Evolutionary conservation across 2,329 filamentous ascomycete genomes (phyloP), one percentile per base, ranked within the genome.

Genomic region (Didymella sp.): DNA sequence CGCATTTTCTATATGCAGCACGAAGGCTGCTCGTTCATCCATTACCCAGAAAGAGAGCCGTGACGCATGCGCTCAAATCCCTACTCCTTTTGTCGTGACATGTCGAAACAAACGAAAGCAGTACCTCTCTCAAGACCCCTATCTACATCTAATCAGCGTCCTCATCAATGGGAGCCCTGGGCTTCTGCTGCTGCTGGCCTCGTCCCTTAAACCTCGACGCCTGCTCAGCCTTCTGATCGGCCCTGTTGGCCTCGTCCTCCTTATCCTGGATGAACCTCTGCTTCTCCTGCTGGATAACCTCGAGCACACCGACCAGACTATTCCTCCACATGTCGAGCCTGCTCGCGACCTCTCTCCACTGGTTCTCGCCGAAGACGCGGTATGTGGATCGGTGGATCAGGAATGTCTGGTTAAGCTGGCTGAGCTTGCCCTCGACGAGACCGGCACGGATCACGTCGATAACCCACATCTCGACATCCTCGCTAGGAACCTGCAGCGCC

Each of bases 401-500:
- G 84, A 99, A 98, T 62, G 94, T 90, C 76, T 91, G 87, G 76
- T 92, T 92, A 76, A 94, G 85, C 81, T 99, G 95, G 57, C 90
- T 95, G 67, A 99, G 87, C 81, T 96, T 96, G 75, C 95, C 95
- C 82, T 99, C 95, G 49, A 99, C 91, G 33, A 99, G 87, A 30
- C 93, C 92, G 44, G 93, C 92, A 67, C 95, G 91, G 79, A 99
- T 97, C 67, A 96, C 93, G 77, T 99, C 95, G 72, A 99, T 99
- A 66, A 96, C 92, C 95, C 95, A 99, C 85, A 94, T 90, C 84
- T 99, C 95, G 38, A 98, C 92, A 62, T 98, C 92, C 63, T 90
- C 88, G 43, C 81, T 74, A 42, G 91, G 87, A 53, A 99, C 88
- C 78, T 95, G 89, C 43, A 99, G 87, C 6, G 92, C 89, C 74